These are phyloP conservation scores for maize (Zea mays) DNA, from an alignment of 176 grass and related monocot genomes.

Conservation along the genomic window Zm-B73-REFERENCE-NAM-5.0 NC_050099.1:59099501-59100000, in stretches of 20 bases:
- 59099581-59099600: constrained; percentile 56
- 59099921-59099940: constrained; percentile 44
- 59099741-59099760: constrained; percentile 70
- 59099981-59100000: constrained; percentile 71
- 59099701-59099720: constrained; percentile 64
- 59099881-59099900: constrained; percentile 52
- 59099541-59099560: constrained; percentile 78
- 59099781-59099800: constrained; percentile 55
- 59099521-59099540: constrained; percentile 55
- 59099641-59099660: constrained; percentile 39
- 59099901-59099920: constrained; percentile 76
- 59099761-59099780: constrained; percentile 57
- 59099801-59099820: constrained; percentile 68
- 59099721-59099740: constrained; percentile 52
- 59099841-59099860: constrained; percentile 44
- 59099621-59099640: constrained; percentile 68
- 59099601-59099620: constrained; percentile 65
- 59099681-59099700: constrained; percentile 71
- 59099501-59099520: constrained; percentile 52
- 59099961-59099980: constrained; percentile 91
- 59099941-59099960: constrained; percentile 48
- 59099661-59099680: constrained; percentile 67
- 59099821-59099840: constrained; percentile 64
- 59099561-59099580: constrained; percentile 54
- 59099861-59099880: constrained; percentile 53